Evolutionary conservation across 805 yeast genomes (phyloP).

Genomic region (Vanderwaltozyma polyspora): DNA sequence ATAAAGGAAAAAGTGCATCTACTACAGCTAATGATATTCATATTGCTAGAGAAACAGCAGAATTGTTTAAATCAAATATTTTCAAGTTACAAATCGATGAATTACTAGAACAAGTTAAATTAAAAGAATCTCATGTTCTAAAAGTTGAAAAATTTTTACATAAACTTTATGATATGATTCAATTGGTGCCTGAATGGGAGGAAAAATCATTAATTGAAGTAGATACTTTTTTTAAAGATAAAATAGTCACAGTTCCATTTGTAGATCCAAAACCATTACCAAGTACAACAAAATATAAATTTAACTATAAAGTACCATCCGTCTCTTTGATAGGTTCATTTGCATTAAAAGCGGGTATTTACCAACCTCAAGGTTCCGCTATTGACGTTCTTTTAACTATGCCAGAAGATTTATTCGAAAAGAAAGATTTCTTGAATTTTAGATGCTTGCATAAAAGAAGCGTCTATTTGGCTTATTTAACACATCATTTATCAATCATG

Average conservation of each 20-base stretch:
- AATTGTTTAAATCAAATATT: conserved; percentile 85
- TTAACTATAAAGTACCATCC: conserved; percentile 54
- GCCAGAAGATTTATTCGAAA: conserved; percentile 65
- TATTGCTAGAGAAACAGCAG: conserved; percentile 87
- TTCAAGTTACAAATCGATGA: conserved; percentile 94
- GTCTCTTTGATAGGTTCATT: conserved; percentile 81
- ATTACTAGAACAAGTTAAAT: conserved; percentile 63
- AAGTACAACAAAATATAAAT: conserved; percentile 52
- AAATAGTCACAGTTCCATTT: conserved; percentile 62
- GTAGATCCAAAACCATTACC: conserved; percentile 76
- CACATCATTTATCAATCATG: conserved; percentile 47
- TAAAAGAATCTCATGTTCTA: conserved; percentile 57
- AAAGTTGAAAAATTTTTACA: conserved; percentile 67
- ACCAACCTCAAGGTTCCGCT: conserved; percentile 50
- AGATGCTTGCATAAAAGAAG: conserved; percentile 85
- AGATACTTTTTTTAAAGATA: conserved; percentile 38
- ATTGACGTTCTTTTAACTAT: conserved; percentile 76
- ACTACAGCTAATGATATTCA: conserved; percentile 76
- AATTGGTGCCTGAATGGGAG: conserved; percentile 47
- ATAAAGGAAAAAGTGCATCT: conserved; percentile 3
- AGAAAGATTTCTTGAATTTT: conserved; percentile 83
- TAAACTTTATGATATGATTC: conserved; percentile 56
- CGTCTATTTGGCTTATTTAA: conserved; percentile 71
- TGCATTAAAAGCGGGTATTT: conserved; percentile 73
- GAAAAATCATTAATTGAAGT: conserved; percentile 48